Evolutionary conservation across 495 filamentous ascomycete species (phyloP), one percentile per base, ranked within the genome.

Genomic region (Friedmanniomyces endolithicus): DNA sequence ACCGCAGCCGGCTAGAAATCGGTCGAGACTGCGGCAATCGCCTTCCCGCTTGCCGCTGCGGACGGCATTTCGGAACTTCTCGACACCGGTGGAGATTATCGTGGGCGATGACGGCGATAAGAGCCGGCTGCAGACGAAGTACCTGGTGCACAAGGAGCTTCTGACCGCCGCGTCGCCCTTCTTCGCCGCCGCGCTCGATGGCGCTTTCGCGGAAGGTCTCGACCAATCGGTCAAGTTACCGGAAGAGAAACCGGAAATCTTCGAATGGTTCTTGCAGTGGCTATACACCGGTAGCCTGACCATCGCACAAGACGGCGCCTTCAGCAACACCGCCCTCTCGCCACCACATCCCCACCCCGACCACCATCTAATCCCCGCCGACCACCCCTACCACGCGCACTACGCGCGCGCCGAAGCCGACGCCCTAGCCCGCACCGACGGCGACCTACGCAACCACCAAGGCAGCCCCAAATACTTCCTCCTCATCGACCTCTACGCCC

Each of bases 181-280:
- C 70, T 77, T 77, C 69, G 60, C 69, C 48, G 72, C 74, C 33
- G 71, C 74, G 19, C 70, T 76, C 51, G 69, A 69, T 48, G 67
- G 71, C 63, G 52, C 61, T 41, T 77, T 77, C 65, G 65, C 64
- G 31, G 74, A 76, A 67, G 67, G 70, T 29, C 24, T 56, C 43
- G 57, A 67, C 20, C 62, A 71, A 40, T 63, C 62, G 39, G 61
- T 75, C 58, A 55, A 47, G 11, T 65, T 77, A 11, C 68, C 68
- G 55, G 71, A 69, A 40, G 64, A 70, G 48, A 56, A 55, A 31
- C 50, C 64, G 11, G 62, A 65, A 19, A 65, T 65, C 60, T 75
- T 75, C 56, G 69, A 70, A 45, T 71, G 68, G 64, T 70, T 72
- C 57, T 61, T 71, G 7, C 57, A 67, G 34, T 77, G 74, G 74